These are phyloP conservation scores for Coprinellus micaceus DNA, from an alignment of 768 basidiomycete genomes.

Conservation along the genomic window DNA sequence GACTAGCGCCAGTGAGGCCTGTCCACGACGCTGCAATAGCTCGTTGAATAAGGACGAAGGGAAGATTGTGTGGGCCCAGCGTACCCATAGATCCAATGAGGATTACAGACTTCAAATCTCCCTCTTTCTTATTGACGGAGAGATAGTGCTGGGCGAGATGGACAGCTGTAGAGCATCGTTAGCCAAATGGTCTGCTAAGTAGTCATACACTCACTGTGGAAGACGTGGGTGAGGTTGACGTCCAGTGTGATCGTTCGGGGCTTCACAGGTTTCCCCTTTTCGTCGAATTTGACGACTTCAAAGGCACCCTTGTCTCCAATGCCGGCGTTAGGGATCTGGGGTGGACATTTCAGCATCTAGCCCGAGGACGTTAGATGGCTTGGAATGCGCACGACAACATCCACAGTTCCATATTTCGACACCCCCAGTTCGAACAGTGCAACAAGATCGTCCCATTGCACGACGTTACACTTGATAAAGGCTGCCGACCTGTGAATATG, in stretches of 20 bases:
- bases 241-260: conserved; percentile 44
- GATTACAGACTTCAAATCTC: conserved; percentile 46
- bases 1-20: conserved; percentile 37
- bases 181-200: background rate
- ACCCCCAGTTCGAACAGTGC: conserved; percentile 49
- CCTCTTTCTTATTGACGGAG: conserved; percentile 29
- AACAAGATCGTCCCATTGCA: conserved; percentile 50
- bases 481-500: conserved; percentile 35
- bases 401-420: conserved; percentile 43
- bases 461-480: conserved; percentile 46
- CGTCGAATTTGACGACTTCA: conserved; percentile 24
- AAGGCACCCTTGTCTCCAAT: conserved; percentile 35
- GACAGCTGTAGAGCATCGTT: conserved; percentile 28
- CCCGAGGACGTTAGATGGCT: no score
- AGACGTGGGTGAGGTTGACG: conserved; percentile 44
- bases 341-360: background rate
- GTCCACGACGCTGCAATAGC: conserved; percentile 43
- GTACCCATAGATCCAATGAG: conserved; percentile 56
- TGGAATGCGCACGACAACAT: conserved; percentile 50
- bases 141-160: conserved; percentile 53
- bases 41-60: no score
- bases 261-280: conserved; percentile 39
- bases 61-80: no score
- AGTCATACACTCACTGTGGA: conserved; percentile 40
- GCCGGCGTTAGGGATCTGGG: conserved; percentile 49